Base-by-base conservation (phyloP, 352 stramenopile species). In the Achlya hypogyna region DNA sequence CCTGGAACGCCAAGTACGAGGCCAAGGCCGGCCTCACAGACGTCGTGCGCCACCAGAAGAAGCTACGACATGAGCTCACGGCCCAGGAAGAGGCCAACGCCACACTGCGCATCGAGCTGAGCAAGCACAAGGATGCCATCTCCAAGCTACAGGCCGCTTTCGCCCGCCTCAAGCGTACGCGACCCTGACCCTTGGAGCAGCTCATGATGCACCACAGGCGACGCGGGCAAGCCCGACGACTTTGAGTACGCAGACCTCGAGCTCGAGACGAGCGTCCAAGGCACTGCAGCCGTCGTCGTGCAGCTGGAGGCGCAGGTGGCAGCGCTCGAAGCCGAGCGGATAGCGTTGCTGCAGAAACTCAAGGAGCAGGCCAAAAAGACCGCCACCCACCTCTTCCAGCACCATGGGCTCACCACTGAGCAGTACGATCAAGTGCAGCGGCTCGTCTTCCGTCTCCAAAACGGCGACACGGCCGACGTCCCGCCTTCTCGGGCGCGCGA, bases 1-100 rank as follows among this genome's bases (percentile, higher is more conserved):
- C 76, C 25, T 88, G 76, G 78, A 91, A 89, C 60, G 74, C 71
- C 3, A 81, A 81, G 31, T 93, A 93, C 35, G 84, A 93, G 59
- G 65, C 75, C 9, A 66, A 76, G 22, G 79, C 80, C 32, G 84
- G 84, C 0, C 53, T 93, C 22, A 81, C 89, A 65, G 84, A 90
- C 54, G 78, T 89, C n/a, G 72, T 89, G 47, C 81, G 77, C 45
- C 82, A 79, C 69, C 79, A 91, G 38, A 88, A 88, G 70, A 84
- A 87, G 47, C 71, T 93, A 3, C 78, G 81, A 4, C 70, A 77
- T n/a, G 74, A 90, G 40, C 69, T 90, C 10, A 75, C 82, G 16
- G 76, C 78, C 27, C 78, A 89, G 60, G 77, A 86, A 40, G 66
- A 78, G 34, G 73, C 72, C 31, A 92, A 89, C 38, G 64, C 83